A percentile compares a stretch with the other conserved stretches of the same genome.
These are phyloP conservation scores for Aspergillus heteromorphus DNA, from an alignment of 495 filamentous ascomycete species.

Conservation along the genomic window DNA sequence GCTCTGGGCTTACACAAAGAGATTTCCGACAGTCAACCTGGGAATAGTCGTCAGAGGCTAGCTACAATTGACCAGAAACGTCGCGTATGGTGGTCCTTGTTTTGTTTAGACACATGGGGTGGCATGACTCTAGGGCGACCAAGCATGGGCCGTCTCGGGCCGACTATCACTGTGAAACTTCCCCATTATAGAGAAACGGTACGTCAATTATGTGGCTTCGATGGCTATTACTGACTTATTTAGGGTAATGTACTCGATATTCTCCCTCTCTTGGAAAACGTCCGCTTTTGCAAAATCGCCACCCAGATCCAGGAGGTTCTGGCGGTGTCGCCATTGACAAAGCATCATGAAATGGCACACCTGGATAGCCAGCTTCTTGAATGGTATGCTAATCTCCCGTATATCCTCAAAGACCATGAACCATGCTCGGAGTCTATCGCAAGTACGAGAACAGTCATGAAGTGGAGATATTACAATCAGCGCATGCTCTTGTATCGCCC, in stretches of 20 bases:
- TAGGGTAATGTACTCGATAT: conserved; percentile 50
- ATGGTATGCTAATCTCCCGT: conserved; percentile 68
- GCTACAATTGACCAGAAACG: conserved; percentile 54
- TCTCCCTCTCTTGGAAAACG: conserved; percentile 68
- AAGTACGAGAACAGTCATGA: conserved; percentile 69
- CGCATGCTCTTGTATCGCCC: conserved; percentile 77
- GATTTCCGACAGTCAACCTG: conserved; percentile 43
- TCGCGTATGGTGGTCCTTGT: conserved; percentile 75
- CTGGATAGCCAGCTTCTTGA: conserved; percentile 63
- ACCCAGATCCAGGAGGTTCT: conserved; percentile 73
- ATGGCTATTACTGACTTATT: conserved; percentile 28
- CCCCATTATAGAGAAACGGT: conserved; percentile 58
- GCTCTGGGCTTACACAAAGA: conserved; percentile 70
- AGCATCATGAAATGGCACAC: conserved; percentile 56
- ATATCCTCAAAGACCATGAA: conserved; percentile 62
- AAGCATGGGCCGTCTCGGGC: conserved; percentile 68
- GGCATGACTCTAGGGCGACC: conserved; percentile 72
- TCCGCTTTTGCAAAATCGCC: conserved; percentile 74
- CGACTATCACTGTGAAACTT: conserved; percentile 63
- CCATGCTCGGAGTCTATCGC: conserved; percentile 66
- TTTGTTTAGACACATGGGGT: conserved; percentile 77
- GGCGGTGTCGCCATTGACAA: conserved; percentile 61
- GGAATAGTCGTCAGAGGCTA: conserved; percentile 23
- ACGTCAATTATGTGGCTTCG: conserved; percentile 10
- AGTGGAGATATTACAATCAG: conserved; percentile 75